Evolutionary conservation across 2,329 filamentous ascomycete genomes (phyloP).

Genomic region (Ambrosiella beaveri): DNA sequence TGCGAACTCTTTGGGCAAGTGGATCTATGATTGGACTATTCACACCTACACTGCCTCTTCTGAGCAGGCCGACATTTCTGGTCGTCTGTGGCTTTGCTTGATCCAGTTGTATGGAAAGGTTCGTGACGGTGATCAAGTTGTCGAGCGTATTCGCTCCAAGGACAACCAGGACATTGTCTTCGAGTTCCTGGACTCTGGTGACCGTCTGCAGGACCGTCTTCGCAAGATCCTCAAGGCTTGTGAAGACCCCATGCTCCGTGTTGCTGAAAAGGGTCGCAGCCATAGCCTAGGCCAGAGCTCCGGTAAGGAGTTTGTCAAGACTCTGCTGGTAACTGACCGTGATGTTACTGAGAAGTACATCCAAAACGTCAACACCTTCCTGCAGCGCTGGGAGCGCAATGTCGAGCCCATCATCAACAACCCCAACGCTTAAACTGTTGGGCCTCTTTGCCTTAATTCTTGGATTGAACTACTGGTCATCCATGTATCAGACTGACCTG

Average conservation of each 20-base stretch:
- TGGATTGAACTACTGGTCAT: not conserved
- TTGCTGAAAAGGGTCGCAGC: slow-evolving; percentile 51
- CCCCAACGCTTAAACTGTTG: slow-evolving; percentile 34
- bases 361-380: slow-evolving; percentile 75
- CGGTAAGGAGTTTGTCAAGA: slow-evolving; percentile 88
- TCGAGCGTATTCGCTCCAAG: slow-evolving; percentile 50
- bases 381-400: slow-evolving; percentile 87
- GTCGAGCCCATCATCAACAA: slow-evolving; percentile 69
- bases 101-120: slow-evolving; percentile 90
- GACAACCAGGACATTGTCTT: slow-evolving; percentile 61
- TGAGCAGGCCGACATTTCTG: slow-evolving; percentile 77
- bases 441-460: not conserved
- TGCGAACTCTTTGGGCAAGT: slow-evolving; percentile 92
- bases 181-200: slow-evolving; percentile 79
- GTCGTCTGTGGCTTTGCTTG: slow-evolving; percentile 84
- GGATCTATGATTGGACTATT: slow-evolving; percentile 99
- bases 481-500: not conserved
- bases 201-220: slow-evolving; percentile 71
- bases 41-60: slow-evolving; percentile 69
- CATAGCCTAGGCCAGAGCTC: slow-evolving; percentile 74
- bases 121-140: slow-evolving; percentile 69
- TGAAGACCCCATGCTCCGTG: slow-evolving; percentile 89
- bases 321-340: slow-evolving; percentile 82
- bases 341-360: slow-evolving; percentile 86
- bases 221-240: slow-evolving; percentile 76